Evolutionary conservation across 305 asterid species (phyloP).

Genomic region (Fraxinus sp.): DNA sequence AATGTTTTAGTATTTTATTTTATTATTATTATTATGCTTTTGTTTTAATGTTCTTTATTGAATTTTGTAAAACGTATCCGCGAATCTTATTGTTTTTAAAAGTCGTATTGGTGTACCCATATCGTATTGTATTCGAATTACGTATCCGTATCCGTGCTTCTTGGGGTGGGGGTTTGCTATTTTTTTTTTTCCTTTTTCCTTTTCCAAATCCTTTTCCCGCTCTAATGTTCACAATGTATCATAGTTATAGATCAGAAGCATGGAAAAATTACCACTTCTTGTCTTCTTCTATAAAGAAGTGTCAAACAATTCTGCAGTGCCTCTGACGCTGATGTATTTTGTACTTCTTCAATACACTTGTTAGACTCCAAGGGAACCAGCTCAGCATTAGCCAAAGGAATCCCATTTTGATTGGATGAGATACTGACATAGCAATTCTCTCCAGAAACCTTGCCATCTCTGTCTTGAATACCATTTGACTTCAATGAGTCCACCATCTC

Average conservation of each 20-base stretch:
- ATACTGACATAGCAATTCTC: constrained; percentile 1
- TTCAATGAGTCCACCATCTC: constrained; percentile 17
- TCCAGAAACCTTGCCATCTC: constrained; percentile 21
- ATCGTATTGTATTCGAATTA: no score
- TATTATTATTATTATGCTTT: no score
- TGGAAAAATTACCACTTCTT: constrained; percentile 33
- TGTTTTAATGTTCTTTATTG: neutral
- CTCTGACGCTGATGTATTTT: constrained; percentile 20
- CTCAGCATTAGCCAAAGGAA: constrained; percentile 4
- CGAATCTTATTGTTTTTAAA: neutral
- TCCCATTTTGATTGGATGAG: constrained; percentile 24
- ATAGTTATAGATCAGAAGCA: neutral
- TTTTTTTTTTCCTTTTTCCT: neutral
- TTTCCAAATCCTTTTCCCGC: neutral
- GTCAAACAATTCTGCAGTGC: constrained; percentile 31
- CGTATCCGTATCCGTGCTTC: neutral
- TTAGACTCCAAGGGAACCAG: neutral
- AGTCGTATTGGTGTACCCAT: neutral
- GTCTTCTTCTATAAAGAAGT: constrained; percentile 30
- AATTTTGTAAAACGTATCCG: neutral
- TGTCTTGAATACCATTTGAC: neutral
- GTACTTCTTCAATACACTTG: constrained; percentile 4
- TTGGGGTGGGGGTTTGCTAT: neutral
- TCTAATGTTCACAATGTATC: neutral
- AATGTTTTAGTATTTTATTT: neutral